phyloP scores from a whole-genome alignment of 805 yeast species.

The Pichia paraexigua region DNA sequence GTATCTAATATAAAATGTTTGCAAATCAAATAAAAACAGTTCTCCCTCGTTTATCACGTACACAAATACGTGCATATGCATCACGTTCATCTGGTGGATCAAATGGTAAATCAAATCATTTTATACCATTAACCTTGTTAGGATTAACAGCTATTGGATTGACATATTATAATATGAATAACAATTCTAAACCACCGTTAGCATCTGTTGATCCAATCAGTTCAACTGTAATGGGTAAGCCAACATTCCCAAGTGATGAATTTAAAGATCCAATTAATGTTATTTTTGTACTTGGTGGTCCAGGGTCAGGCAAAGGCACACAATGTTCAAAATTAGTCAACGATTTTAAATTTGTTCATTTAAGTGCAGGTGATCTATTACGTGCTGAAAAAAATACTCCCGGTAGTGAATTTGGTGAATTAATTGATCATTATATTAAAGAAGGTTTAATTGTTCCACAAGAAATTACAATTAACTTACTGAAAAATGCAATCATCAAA shows the following conservation, averaged over 20 bases:
- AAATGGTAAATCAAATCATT: constrained; percentile 11
- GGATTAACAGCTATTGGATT: constrained; percentile 27
- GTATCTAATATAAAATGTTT: not conserved
- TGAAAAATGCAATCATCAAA: constrained; percentile 69
- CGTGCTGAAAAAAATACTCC: constrained; percentile 84
- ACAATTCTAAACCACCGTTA: constrained; percentile 25
- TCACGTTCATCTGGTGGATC: not conserved
- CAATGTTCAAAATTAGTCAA: constrained; percentile 82
- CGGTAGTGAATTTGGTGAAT: constrained; percentile 76
- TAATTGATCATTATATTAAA: constrained; percentile 75
- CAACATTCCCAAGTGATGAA: constrained; percentile 5
- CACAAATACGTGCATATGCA: constrained; percentile 2
- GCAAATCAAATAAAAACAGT: not conserved
- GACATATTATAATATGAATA: constrained; percentile 26
- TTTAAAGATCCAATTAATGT: constrained; percentile 44
- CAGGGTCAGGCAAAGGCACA: constrained; percentile 97
- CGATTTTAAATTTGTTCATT: constrained; percentile 75
- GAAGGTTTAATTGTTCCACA: constrained; percentile 94
- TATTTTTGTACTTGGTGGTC: constrained; percentile 91
- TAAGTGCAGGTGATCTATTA: constrained; percentile 93
- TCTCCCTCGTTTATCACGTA: not conserved
- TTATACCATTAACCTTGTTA: constrained; percentile 21
- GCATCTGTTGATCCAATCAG: constrained; percentile 27
- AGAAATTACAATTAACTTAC: constrained; percentile 75
- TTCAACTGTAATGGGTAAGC: constrained; percentile 25